A percentile compares a stretch with the other conserved stretches of the same genome.
phyloP scores from a whole-genome alignment of 2,329 filamentous ascomycete species.

The Fusarium sp. region DNA sequence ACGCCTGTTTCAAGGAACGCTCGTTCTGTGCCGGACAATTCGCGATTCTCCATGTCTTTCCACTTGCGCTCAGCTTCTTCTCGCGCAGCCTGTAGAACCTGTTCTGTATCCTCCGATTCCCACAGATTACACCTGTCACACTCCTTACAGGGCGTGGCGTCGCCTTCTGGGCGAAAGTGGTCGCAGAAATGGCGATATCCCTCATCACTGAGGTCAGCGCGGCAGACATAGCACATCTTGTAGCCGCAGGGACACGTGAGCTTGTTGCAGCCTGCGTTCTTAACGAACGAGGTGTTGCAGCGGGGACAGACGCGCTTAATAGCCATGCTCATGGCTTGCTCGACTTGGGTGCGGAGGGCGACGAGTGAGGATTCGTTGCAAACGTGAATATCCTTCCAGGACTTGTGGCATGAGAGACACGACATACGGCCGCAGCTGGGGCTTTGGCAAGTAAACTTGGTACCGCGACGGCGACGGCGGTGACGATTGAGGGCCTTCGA shows the following conservation, averaged over 20 bases:
- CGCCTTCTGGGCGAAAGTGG: constrained; percentile 88
- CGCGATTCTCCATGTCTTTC: constrained; percentile 73
- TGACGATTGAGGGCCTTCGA: constrained; percentile 74
- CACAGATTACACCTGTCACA: constrained; percentile 86
- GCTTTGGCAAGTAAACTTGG: constrained; percentile 82
- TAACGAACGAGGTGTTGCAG: constrained; percentile 93
- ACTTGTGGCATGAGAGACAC: constrained; percentile 84
- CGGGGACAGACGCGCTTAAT: constrained; percentile 95
- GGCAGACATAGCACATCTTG: constrained; percentile 97
- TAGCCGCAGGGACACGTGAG: constrained; percentile 96
- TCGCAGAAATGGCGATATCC: constrained; percentile 97
- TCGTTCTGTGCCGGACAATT: constrained; percentile 67
- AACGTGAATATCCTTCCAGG: constrained; percentile 89
- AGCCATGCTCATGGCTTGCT: constrained; percentile 92
- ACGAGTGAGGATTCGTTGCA: constrained; percentile 88
- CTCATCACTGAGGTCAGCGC: constrained; percentile 78
- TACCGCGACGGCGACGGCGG: constrained; percentile 77
- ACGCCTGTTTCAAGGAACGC: constrained; percentile 69
- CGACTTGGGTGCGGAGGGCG: constrained; percentile 88
- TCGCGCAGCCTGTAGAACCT: constrained; percentile 75
- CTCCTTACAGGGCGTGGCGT: constrained; percentile 77
- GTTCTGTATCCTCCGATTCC: constrained; percentile 80
- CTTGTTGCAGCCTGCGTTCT: constrained; percentile 95
- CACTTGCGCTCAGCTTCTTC: constrained; percentile 79
- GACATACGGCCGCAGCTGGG: constrained; percentile 77